Base-by-base conservation (phyloP, 2,329 filamentous ascomycete genomes). In the Scytalidium lignicola region DNA sequence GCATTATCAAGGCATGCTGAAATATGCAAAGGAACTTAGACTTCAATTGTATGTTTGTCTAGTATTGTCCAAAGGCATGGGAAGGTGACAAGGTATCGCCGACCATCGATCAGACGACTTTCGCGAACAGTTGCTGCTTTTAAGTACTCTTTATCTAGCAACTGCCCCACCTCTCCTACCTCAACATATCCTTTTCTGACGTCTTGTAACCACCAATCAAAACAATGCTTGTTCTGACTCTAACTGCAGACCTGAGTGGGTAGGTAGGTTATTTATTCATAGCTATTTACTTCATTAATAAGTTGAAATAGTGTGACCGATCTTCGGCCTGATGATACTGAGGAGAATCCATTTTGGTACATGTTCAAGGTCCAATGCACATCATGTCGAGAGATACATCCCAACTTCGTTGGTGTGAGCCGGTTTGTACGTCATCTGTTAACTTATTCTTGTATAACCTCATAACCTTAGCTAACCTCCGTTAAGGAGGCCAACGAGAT, bases 301-400 rank as follows among this genome's bases (percentile, higher is more conserved):
- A 55, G 47, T 44, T 41, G 53, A 51, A 48, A 51, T 61, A 97
- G 93, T 42, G 90, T 99, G 52, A 96, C 90, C 52, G 87, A 93
- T 62, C 82, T 99, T 58, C 85, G 85, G 49, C 93, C 93, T 7
- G 76, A 84, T 58, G 93, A 99, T 67, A 90, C 84, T 6, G 74
- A 84, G 59, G 88, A 88, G 17, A 80, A 79, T 51, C 89, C 90
- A 3, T 99, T 96, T 74, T 95, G 86, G 79, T 99, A 96, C 73
- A 96, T 89, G 45, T 97, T 99, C 80, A 93, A 88, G 66, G 92
- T 99, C 29, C 89, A 96, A 74, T 99, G 93, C 72, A 96, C 90
- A n/a, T 96, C 91, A 48, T 99, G 93, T 70, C 84, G 90, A 52
- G 93, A 99, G 69, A 84, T 79, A 1, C 91, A 99, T 66, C 79